Evolutionary conservation across 2,329 filamentous ascomycete genomes (phyloP).

Genomic region (Ceratocystis variospora): DNA sequence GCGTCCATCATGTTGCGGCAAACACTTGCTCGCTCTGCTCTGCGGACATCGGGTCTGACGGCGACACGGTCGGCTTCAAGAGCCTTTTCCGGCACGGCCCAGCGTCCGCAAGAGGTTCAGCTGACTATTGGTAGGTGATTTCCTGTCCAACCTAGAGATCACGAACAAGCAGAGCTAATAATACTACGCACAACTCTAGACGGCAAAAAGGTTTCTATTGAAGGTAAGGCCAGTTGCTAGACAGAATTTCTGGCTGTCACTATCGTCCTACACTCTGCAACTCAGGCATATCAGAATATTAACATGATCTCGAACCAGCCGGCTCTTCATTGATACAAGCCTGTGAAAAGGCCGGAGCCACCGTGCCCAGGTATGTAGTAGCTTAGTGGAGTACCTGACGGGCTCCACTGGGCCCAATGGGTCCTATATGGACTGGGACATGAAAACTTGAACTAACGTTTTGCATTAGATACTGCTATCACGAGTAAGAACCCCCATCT

Average conservation of each 20-base stretch:
- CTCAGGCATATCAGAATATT: slow-evolving; percentile 12
- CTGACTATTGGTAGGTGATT: slow-evolving; percentile 66
- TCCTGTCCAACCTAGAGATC: slow-evolving; percentile 23
- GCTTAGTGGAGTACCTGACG: background rate
- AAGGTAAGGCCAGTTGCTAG: slow-evolving; percentile 48
- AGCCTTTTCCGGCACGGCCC: slow-evolving; percentile 67
- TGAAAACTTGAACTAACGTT: slow-evolving; percentile 12
- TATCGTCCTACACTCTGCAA: background rate
- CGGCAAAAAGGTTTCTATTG: slow-evolving; percentile 95
- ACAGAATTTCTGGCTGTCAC: background rate
- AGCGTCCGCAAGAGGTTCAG: slow-evolving; percentile 81
- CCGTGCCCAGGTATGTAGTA: slow-evolving; percentile 59
- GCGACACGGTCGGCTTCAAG: slow-evolving; percentile 42
- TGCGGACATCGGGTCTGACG: slow-evolving; percentile 47
- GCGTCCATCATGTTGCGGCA: slow-evolving; percentile 50
- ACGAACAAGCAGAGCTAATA: slow-evolving; percentile 21
- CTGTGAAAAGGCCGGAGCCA: slow-evolving; percentile 91
- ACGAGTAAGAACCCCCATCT: slow-evolving; percentile 54
- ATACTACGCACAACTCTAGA: slow-evolving; percentile 38
- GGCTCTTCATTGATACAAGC: slow-evolving; percentile 96
- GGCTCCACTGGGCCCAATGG: slow-evolving; percentile 5
- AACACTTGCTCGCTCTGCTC: slow-evolving; percentile 53
- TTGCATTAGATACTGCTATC: slow-evolving; percentile 75
- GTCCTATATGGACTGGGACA: background rate
- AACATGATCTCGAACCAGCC: slow-evolving; percentile 40